Evolutionary conservation across 768 basidiomycete species (phyloP), one percentile per base, ranked within the genome.

Genomic region (Termitomyces sp.): DNA sequence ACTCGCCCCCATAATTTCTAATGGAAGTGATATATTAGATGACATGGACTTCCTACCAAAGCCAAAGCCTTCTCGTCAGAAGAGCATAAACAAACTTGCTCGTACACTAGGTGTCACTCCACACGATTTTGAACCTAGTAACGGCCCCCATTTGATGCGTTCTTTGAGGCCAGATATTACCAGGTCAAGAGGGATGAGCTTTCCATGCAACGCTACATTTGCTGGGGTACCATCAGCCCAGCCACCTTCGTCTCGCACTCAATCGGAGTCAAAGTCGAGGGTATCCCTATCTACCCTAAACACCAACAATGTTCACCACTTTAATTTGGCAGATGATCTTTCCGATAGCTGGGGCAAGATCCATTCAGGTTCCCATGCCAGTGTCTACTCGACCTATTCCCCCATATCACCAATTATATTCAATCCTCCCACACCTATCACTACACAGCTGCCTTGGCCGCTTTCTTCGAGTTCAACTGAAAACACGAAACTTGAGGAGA

Each of bases 351-450:
- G 68, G 70, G 68, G 66, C 5, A 59, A 68, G 12, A 32, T 58
- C 13, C 49, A 44, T 8, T 15, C 55, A n/a, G 60, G 63, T 7
- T 52, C 60, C 1, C 62, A 52, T 3, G 45, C 64, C 1, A 67
- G 60, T 42, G 58, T 62, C 22, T 40, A 59, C 50, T 65, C 64
- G 13, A 50, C 68, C 2, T 61, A 60, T 20, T 60, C 68, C 2
- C 67, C 71, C 15, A 67, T 67, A 36, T 75, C 74, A 8, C 74
- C 74, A 3, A 73, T 74, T n/a, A 60, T 68, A 12, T 75, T 75
- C 59, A 65, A 66, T 18, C 67, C 69, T 8, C 71, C 72, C 28
- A 70, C 71, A 12, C 71, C 72, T 12, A 46, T 59, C 28, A 46
- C 59, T 40, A 46, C 51, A 2, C 59, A 48, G 18, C 59, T 49